Percentiles rank a stretch among this genome's conserved stretches.
phyloP scores from a whole-genome alignment of 306 rosid genomes.

The Quercus agrifolia region DNA sequence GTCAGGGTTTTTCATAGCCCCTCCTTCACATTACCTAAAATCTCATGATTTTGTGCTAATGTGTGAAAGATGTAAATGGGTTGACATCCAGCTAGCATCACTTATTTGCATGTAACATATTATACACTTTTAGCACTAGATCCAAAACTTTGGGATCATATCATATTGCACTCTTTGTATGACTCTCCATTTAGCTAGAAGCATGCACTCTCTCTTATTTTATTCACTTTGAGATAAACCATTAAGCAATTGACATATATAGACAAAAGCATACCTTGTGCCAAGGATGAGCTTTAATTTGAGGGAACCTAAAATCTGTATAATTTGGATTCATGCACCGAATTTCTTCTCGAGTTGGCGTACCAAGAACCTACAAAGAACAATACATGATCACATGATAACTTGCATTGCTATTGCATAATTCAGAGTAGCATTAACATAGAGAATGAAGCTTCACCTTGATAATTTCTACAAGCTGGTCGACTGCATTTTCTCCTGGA shows the following conservation, averaged over 20 bases:
- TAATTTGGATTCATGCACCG: slow-evolving; percentile 96
- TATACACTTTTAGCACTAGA: too few species aligned
- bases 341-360: slow-evolving; percentile 97
- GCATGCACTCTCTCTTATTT: neutral
- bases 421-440: slow-evolving; percentile 18
- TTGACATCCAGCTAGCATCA: neutral
- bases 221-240: neutral
- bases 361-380: slow-evolving; percentile 81
- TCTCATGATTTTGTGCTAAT: neutral
- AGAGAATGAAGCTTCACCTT: slow-evolving; percentile 54
- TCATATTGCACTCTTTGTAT: too few species aligned
- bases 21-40: neutral
- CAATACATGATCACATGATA: slow-evolving; percentile 13
- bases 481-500: slow-evolving; percentile 93
- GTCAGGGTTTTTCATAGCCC: neutral
- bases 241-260: neutral
- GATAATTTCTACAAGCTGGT: slow-evolving; percentile 94
- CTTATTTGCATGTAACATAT: neutral
- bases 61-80: neutral
- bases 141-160: too few species aligned
- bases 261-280: slow-evolving; percentile 69
- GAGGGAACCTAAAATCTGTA: slow-evolving; percentile 93
- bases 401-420: slow-evolving; percentile 3
- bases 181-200: too few species aligned
- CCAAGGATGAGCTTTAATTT: slow-evolving; percentile 97